A percentile compares a stretch with the other conserved stretches of the same genome.
Evolutionary conservation across 108 stramenopile genomes (phyloP).

Genomic region (Epipyxis sp.): DNA sequence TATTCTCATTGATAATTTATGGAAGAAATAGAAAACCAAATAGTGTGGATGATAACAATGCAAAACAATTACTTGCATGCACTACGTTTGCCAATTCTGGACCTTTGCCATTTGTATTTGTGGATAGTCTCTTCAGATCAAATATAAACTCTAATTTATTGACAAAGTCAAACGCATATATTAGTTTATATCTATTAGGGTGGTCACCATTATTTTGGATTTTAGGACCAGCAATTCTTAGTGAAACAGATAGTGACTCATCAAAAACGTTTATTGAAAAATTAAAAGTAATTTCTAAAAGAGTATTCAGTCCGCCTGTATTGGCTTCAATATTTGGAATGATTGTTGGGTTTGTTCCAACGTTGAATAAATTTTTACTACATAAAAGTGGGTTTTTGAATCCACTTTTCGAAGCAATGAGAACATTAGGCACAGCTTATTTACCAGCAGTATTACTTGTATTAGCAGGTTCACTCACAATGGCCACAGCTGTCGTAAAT

Average conservation of each 20-base stretch:
- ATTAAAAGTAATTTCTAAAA: neutral
- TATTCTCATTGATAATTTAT: conserved; percentile 15
- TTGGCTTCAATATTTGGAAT: conserved; percentile 5
- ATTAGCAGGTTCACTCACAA: conserved; percentile 43
- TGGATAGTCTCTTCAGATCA: conserved; percentile 42
- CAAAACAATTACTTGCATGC: conserved; percentile 45
- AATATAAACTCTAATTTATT: conserved; percentile 35
- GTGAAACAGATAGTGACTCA: conserved; percentile 34
- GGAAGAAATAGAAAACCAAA: conserved; percentile 41
- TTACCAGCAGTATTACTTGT: conserved; percentile 46
- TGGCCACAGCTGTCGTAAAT: neutral
- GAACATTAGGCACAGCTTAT: conserved; percentile 43
- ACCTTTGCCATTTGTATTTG: conserved; percentile 51
- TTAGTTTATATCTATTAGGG: conserved; percentile 54
- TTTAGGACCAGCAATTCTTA: neutral
- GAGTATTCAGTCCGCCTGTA: conserved; percentile 3
- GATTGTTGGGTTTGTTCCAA: conserved; percentile 25
- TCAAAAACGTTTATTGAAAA: neutral
- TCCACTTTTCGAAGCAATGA: conserved; percentile 40
- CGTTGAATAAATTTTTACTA: conserved; percentile 15
- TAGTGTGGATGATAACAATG: conserved; percentile 32
- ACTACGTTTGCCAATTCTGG: conserved; percentile 52
- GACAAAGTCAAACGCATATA: conserved; percentile 42
- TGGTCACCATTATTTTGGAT: conserved; percentile 57
- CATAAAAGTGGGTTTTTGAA: conserved; percentile 35